A percentile compares a stretch with the other conserved stretches of the same genome.
Conservation (phyloP, 768 basidiomycete genomes). For the Pleurotus tuoliensis region DNA sequence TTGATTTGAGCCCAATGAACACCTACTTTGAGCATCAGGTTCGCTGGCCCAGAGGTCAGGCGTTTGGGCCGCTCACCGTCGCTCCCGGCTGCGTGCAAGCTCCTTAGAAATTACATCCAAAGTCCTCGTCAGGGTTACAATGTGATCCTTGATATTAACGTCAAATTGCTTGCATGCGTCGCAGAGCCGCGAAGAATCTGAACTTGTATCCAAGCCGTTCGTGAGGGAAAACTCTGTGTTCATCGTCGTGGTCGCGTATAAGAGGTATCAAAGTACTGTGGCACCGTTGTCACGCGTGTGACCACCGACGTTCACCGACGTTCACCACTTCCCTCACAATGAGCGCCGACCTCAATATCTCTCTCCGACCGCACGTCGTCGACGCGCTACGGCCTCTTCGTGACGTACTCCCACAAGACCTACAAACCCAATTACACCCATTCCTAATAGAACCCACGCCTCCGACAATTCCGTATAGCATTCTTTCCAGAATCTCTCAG, state of each 20-base stretch:
- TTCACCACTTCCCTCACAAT: neutral
- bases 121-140: constrained; percentile 26
- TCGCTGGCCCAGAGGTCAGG: neutral
- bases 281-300: neutral
- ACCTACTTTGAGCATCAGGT: constrained; percentile 20
- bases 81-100: constrained; percentile 43
- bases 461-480: constrained; percentile 56
- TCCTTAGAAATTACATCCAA: constrained; percentile 49
- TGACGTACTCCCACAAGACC: constrained; percentile 39
- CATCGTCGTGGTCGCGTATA: neutral
- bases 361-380: constrained; percentile 62
- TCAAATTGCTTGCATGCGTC: constrained; percentile 40
- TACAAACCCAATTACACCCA: constrained; percentile 35
- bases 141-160: constrained; percentile 28
- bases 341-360: constrained; percentile 48
- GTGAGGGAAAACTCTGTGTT: neutral
- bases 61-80: constrained; percentile 26
- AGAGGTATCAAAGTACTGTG: too few species aligned
- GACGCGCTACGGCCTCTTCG: constrained; percentile 43
- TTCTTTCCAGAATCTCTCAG: constrained; percentile 55
- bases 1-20: constrained; percentile 26
- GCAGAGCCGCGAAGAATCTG: constrained; percentile 30
- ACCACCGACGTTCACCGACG: neutral
- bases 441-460: constrained; percentile 34
- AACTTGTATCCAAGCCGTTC: constrained; percentile 11